phyloP scores from a whole-genome alignment of 2,329 filamentous ascomycete species.

The Tolypocladium ovalisporum region DNA sequence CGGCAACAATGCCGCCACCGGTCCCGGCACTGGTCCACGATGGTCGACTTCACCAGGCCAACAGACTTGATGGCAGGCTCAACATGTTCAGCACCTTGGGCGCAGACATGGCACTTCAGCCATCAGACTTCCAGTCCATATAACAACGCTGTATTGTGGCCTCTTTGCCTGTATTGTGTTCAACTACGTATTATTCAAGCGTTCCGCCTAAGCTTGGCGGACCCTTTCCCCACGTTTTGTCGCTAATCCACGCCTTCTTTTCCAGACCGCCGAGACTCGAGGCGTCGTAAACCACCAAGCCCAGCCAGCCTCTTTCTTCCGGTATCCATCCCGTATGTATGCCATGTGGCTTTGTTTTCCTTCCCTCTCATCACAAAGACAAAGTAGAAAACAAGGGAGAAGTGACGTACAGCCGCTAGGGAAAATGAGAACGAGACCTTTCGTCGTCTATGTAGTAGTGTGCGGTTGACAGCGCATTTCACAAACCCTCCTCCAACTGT shows the following conservation, averaged over 20 bases:
- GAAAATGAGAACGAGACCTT: constrained; percentile 14
- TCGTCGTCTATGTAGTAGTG: constrained; percentile 20
- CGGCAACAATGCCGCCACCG: too few relatives aligned
- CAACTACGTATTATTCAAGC: constrained; percentile 17
- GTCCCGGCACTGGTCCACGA: too few relatives aligned
- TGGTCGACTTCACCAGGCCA: background rate
- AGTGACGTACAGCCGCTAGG: constrained; percentile 7
- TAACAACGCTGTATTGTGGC: constrained; percentile 5
- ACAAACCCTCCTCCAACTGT: background rate
- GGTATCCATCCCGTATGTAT: background rate
- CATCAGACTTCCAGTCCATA: background rate
- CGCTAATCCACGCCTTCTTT: background rate
- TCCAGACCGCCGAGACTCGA: background rate
- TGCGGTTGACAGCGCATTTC: background rate
- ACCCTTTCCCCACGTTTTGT: background rate
- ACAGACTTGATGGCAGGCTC: background rate
- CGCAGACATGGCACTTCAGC: background rate
- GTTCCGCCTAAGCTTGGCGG: constrained; percentile 4
- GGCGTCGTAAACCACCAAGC: background rate
- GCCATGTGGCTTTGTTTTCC: background rate
- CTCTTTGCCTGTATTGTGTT: constrained; percentile 12
- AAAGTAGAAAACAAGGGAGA: constrained; percentile 10
- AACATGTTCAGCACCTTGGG: background rate
- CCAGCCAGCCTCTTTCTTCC: background rate
- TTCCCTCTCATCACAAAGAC: background rate